Evolutionary conservation across 257 asterid species (phyloP).

Genomic region (Fraxinus pennsylvanica): DNA sequence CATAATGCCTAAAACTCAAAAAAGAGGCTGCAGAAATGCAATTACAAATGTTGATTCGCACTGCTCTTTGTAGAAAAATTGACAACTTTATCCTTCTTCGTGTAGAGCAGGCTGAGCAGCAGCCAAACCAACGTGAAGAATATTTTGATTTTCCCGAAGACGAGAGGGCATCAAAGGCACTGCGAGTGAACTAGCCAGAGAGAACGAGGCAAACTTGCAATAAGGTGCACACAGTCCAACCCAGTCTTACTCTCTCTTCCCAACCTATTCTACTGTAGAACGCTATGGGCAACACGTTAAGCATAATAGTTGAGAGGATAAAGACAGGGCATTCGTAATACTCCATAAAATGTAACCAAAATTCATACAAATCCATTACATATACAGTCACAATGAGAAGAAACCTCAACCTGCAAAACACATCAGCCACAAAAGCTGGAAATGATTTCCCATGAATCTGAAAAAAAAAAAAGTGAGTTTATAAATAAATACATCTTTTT

Average conservation of each 20-base stretch:
- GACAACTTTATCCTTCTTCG: too few relatives aligned
- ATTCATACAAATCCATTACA: background rate
- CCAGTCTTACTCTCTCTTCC: too few relatives aligned
- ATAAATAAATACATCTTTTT: slow-evolving; percentile 20
- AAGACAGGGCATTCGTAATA: background rate
- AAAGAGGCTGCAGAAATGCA: too few relatives aligned
- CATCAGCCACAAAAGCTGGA: background rate
- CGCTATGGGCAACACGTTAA: too few relatives aligned
- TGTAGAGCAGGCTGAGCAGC: too few relatives aligned
- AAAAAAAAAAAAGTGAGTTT: background rate
- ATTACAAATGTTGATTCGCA: too few relatives aligned
- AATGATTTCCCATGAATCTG: background rate
- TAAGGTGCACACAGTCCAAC: background rate
- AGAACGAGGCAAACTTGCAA: background rate
- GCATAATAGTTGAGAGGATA: too few relatives aligned
- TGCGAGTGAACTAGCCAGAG: background rate
- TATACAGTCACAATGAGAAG: background rate
- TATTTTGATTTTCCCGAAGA: background rate
- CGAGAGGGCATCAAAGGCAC: too few relatives aligned
- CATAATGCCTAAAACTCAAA: too few relatives aligned
- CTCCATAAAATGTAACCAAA: background rate
- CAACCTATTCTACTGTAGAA: too few relatives aligned
- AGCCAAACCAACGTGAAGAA: background rate
- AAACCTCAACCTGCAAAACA: background rate
- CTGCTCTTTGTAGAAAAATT: too few relatives aligned